Conservation (phyloP, 352 stramenopile species). For the Phytophthora fragariaefolia region DNA sequence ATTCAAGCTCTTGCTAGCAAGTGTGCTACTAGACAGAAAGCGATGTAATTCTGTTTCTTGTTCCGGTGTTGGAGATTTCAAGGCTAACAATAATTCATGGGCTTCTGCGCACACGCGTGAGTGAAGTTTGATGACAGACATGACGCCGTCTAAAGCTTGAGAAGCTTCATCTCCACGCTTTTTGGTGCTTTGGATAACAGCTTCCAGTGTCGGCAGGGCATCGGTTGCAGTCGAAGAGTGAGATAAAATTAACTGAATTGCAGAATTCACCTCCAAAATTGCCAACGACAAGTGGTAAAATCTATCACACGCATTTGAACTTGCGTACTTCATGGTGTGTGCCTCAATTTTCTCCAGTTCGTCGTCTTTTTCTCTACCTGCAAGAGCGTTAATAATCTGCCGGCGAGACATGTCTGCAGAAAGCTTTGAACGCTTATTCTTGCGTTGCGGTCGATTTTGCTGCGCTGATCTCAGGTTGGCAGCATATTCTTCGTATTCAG, state of each 20-base stretch:
- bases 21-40: constrained; percentile 19
- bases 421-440: constrained; percentile 11
- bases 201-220: constrained; percentile 3
- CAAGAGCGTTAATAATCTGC: constrained; percentile 9
- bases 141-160: constrained; percentile 42
- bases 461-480: constrained; percentile 1
- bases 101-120: constrained; percentile 47
- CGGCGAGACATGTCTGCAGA: constrained; percentile 6
- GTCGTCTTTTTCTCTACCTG: constrained; percentile 20
- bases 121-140: constrained; percentile 47
- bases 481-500: constrained; percentile 31
- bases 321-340: constrained; percentile 27
- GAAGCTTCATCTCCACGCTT: constrained; percentile 40
- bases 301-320: constrained; percentile 41
- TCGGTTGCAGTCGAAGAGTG: neutral
- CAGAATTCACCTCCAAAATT: constrained; percentile 26
- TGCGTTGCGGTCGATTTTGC: neutral
- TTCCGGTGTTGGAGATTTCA: neutral
- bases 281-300: constrained; percentile 47
- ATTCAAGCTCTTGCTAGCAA: constrained; percentile 9
- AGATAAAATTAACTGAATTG: constrained; percentile 19
- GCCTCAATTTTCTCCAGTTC: constrained; percentile 42
- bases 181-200: constrained; percentile 37
- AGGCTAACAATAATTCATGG: constrained; percentile 21
- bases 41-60: constrained; percentile 22